phyloP scores from a whole-genome alignment of 768 basidiomycete species.

The Neoboletus subvelutipes region DNA sequence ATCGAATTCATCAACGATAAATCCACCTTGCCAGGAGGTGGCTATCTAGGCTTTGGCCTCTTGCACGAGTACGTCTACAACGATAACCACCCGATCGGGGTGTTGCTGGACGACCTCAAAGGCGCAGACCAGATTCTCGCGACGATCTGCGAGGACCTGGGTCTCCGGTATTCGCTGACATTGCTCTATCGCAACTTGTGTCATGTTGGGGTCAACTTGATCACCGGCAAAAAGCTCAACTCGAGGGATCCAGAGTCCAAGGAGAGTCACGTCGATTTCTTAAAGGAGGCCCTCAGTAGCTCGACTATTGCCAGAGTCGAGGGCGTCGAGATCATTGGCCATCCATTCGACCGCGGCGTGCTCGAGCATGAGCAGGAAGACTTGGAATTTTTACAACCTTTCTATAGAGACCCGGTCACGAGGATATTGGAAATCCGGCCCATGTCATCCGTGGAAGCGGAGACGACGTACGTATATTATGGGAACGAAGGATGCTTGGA shows the following conservation, averaged over 20 bases:
- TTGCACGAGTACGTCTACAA: conserved; percentile 29
- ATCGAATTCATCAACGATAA: conserved; percentile 24
- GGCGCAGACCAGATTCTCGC: neutral
- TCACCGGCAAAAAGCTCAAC: neutral
- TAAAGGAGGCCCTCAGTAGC: neutral
- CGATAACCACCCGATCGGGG: no score
- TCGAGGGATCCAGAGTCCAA: neutral
- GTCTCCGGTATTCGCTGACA: neutral
- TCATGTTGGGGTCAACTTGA: neutral
- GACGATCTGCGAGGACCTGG: neutral
- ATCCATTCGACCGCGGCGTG: neutral
- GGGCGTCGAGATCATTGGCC: neutral
- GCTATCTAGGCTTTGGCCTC: conserved; percentile 37
- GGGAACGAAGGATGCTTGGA: neutral
- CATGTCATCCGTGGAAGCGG: neutral
- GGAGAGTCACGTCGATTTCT: neutral
- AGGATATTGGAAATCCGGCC: neutral
- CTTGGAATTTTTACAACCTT: neutral
- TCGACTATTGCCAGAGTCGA: neutral
- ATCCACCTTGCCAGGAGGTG: conserved; percentile 31
- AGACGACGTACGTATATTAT: neutral
- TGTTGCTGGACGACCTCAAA: neutral
- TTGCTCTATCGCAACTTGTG: neutral
- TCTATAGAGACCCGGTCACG: neutral
- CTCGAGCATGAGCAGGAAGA: neutral